Percentiles rank a stretch among this genome's conserved stretches.
Evolutionary conservation across 2,329 filamentous ascomycete species (phyloP).

Genomic region (Ophiostoma ulmi): DNA sequence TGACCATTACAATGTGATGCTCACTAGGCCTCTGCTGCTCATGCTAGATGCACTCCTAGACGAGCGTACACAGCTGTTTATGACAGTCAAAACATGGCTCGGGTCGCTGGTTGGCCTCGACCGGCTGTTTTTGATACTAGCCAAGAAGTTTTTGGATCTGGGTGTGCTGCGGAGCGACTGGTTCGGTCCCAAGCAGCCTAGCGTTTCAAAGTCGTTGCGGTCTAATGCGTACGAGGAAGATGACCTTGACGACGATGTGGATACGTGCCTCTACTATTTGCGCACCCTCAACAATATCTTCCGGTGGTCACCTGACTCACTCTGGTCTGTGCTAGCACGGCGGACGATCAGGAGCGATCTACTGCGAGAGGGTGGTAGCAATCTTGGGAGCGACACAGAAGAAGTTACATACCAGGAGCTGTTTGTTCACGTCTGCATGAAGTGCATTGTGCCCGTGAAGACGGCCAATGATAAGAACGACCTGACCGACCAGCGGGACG

Average conservation of each 20-base stretch:
- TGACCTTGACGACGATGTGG: slow-evolving; percentile 67
- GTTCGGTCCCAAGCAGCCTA: slow-evolving; percentile 20
- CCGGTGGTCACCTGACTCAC: slow-evolving; percentile 59
- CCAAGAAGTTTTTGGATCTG: slow-evolving; percentile 53
- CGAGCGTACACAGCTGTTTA: slow-evolving; percentile 66
- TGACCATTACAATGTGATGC: slow-evolving; percentile 64
- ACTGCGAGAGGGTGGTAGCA: slow-evolving; percentile 40
- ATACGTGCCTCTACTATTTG: slow-evolving; percentile 73
- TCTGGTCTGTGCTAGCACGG: slow-evolving; percentile 65
- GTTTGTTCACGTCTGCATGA: slow-evolving; percentile 61
- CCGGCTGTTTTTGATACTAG: slow-evolving; percentile 57
- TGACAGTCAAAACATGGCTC: slow-evolving; percentile 76
- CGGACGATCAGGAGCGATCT: slow-evolving; percentile 50
- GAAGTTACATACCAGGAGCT: slow-evolving; percentile 62
- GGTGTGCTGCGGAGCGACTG: slow-evolving; percentile 41
- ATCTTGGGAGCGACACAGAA: slow-evolving; percentile 50
- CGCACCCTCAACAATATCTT: slow-evolving; percentile 69
- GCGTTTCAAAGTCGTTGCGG: slow-evolving; percentile 30
- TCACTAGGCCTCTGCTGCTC: slow-evolving; percentile 75
- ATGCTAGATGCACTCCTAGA: slow-evolving; percentile 73
- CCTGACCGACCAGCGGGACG: slow-evolving; percentile 46
- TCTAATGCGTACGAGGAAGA: slow-evolving; percentile 29
- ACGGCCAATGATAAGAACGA: slow-evolving; percentile 30
- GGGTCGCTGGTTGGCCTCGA: slow-evolving; percentile 60
- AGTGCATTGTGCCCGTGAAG: slow-evolving; percentile 48